Base-by-base conservation (phyloP, 257 asterid genomes). In the Capsicum rhomboideum region DNA sequence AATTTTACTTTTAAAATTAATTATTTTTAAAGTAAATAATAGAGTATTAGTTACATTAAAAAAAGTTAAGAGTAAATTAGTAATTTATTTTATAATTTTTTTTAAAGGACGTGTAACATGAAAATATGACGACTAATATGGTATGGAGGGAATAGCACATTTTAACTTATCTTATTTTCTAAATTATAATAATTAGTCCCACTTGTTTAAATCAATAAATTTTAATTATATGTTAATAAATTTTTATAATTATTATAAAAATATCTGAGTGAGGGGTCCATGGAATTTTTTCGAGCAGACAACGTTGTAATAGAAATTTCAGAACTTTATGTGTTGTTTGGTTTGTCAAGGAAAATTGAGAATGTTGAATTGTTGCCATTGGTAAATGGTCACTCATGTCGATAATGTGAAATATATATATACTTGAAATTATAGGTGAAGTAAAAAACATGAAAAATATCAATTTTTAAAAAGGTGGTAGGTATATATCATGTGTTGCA, bases 321-420 rank as follows among this genome's bases (percentile, higher is more conserved):
- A 77, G 63, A 29, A 17, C 6, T 77, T 26, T 6, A 26, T 75
- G 16, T 50, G 59, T 11, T 50, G 63, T 50, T 77, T 77, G 16
- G 17, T 52, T 77, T 28, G 46, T 77, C 17, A 50, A 77, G 63
- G 63, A 50, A 77, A 50, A 74, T 46, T 74, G 80, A 74, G 59
- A 74, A 46, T 44, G 20, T 74, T 5, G 54, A 14, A 74, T 46
- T 74, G 58, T 49, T 20, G 80, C 17, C 71, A 34, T 20, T 53
- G 29, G 75, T 44, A 28, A 84, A 80, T 77, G 89, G 90, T 91
- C 83, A 55, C 59, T 88, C 91, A 87, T 85, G 82, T 85, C 85
- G 34, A 40, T 77, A 83, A 83, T 87, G 85, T 91, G 91, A 34
- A 34, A 34, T 34, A 34, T 34, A 34, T 34, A 34, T 58, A 26